These are phyloP conservation scores for Paramecium biaurelia DNA, from an alignment of 73 alveolate species.

Conservation along the genomic window DNA sequence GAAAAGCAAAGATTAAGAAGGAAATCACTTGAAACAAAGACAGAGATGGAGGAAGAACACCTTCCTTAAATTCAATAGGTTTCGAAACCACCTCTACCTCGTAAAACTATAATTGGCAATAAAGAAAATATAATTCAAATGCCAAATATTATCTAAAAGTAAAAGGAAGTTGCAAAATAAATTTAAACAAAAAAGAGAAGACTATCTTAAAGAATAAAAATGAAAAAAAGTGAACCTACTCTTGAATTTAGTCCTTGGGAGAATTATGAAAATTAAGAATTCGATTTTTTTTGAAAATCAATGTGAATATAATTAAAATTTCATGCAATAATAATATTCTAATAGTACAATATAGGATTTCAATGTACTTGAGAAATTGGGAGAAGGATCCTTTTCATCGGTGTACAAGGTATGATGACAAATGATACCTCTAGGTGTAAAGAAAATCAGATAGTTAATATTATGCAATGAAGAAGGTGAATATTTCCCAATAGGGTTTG, in stretches of 20 bases:
- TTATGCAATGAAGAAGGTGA: constrained; percentile 63
- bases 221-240: not conserved
- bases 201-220: not conserved
- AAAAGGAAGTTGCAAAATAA: not conserved
- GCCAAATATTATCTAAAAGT: not conserved
- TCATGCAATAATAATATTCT: not conserved
- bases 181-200: not conserved
- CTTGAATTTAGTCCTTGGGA: constrained; percentile 13
- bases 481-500: constrained; percentile 28
- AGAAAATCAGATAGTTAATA: constrained; percentile 49
- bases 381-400: constrained; percentile 46
- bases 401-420: constrained; percentile 34
- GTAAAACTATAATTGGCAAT: not conserved
- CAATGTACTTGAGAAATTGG: constrained; percentile 19
- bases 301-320: not conserved
- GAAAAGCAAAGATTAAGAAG: not conserved
- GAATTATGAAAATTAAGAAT: not conserved
- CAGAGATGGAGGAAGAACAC: not conserved
- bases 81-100: not conserved
- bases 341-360: constrained; percentile 23
- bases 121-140: not conserved
- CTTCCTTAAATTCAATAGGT: not conserved
- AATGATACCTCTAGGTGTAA: not conserved
- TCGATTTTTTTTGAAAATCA: not conserved
- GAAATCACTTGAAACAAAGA: not conserved